Base-by-base conservation (phyloP, 75 land plant species). In the Adiantum capillusveneris region DNA sequence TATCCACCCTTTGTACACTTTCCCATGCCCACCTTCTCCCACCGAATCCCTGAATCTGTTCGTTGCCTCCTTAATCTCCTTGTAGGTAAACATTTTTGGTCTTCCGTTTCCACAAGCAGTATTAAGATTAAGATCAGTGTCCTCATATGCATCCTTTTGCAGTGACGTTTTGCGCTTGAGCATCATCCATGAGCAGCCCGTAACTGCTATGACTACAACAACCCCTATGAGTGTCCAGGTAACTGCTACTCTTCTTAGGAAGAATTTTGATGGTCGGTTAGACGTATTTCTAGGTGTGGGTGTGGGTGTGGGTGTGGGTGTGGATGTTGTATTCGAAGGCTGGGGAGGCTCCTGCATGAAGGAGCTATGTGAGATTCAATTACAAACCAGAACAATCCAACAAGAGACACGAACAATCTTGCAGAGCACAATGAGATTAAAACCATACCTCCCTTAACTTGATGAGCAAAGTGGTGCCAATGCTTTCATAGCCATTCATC, bases 1-100 rank as follows among this genome's bases (percentile, higher is more conserved):
- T 18, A 60, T 19, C 57, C 49, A 31, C 31, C 71, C 71, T 62
- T 68, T 62, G 52, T 50, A 68, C 17, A 68, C 71, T 7, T 50
- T 48, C 2, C 71, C 71, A 52, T 51, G 60, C 1, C 71, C 65
- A 11, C 71, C 71, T 28, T 56, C 62, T 1, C 71, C 71, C 25
- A 68, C 46, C 46, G 50, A 41, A 11, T 34, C 31, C 12, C 44
- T 29, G 44, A 60, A 60, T 31, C 60, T 60, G 17, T 51, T 20
- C 22, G 71, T 58, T 48, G 71, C 71, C 21, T 6, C 50, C 31
- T 44, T 48, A 19, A 66, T 26, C 14, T 66, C 62, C 24, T 59
- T 31, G 19, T 37, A 34, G 22, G 29, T 31, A 31, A 65, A 25
- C 21, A 25, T 26, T 12, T 34, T 50, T 41, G 29, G 67, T 22